Conservation (phyloP, 1,284 basidiomycete species). For the Naganishia liquefaciens region DNA sequence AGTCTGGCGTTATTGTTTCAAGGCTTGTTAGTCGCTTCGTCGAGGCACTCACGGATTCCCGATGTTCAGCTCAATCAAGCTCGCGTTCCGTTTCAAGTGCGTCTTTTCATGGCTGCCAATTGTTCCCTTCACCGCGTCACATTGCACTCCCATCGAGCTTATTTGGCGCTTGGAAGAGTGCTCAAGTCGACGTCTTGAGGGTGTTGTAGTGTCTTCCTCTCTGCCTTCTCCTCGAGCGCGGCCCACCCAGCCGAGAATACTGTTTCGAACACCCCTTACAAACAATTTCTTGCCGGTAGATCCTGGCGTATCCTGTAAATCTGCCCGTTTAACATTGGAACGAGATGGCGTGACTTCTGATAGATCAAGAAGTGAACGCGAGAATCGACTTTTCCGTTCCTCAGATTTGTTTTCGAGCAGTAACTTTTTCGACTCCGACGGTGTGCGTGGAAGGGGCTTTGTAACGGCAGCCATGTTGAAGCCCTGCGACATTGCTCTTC, state of each 20-base stretch:
- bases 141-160: slow-evolving; percentile 11
- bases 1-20: no score
- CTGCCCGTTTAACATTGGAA: not conserved
- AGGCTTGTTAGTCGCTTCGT: no score
- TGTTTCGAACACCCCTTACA: slow-evolving; percentile 11
- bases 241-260: slow-evolving; percentile 1
- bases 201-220: not conserved
- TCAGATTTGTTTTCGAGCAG: not conserved
- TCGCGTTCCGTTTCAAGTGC: not conserved
- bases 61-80: slow-evolving; percentile 25
- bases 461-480: not conserved
- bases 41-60: slow-evolving; percentile 14
- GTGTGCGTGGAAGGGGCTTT: slow-evolving; percentile 1
- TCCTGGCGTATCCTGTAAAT: not conserved
- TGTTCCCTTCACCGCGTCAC: not conserved
- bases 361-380: not conserved
- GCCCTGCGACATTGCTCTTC: not conserved
- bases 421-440: not conserved
- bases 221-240: not conserved
- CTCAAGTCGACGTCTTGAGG: not conserved
- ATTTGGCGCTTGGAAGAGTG: slow-evolving; percentile 4
- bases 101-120: not conserved
- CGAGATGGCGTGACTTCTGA: slow-evolving; percentile 4
- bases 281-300: not conserved
- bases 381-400: not conserved